phyloP scores from a whole-genome alignment of 345 rosid genomes.

The Kandelia obovata region DNA sequence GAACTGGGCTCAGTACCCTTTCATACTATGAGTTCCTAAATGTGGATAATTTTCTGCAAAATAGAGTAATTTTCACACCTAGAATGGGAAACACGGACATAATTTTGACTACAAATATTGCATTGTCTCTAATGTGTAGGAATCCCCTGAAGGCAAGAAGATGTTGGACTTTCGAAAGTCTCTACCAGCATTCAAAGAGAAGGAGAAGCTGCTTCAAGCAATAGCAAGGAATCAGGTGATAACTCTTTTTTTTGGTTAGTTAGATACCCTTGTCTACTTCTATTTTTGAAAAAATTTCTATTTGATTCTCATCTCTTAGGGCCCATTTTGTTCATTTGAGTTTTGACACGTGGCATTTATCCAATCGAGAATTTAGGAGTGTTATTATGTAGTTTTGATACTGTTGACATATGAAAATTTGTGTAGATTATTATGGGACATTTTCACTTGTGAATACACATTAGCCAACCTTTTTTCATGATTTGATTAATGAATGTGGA shows the following conservation, averaged over 20 bases:
- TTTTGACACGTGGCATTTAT: no score
- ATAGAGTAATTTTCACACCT: conserved; percentile 1
- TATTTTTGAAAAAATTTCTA: neutral
- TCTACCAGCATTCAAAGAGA: conserved; percentile 85
- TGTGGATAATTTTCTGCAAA: conserved; percentile 1
- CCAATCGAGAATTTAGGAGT: no score
- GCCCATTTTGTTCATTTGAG: no score
- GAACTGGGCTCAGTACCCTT: neutral
- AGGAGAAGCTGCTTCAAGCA: conserved; percentile 90
- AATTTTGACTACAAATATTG: neutral
- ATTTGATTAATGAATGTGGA: no score
- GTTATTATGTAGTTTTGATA: no score
- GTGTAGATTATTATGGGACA: no score
- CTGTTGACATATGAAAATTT: no score
- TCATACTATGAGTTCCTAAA: neutral
- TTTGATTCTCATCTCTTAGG: neutral
- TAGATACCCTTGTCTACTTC: neutral
- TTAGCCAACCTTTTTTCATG: no score
- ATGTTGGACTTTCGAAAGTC: conserved; percentile 81
- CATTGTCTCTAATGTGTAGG: conserved; percentile 38
- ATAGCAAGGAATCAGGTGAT: conserved; percentile 94
- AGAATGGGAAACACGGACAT: neutral
- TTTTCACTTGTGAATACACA: no score
- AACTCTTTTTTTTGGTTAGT: neutral
- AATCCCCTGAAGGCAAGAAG: conserved; percentile 82